phyloP scores from a whole-genome alignment of 2,329 filamentous ascomycete genomes.

The Exophiala calicioides region DNA sequence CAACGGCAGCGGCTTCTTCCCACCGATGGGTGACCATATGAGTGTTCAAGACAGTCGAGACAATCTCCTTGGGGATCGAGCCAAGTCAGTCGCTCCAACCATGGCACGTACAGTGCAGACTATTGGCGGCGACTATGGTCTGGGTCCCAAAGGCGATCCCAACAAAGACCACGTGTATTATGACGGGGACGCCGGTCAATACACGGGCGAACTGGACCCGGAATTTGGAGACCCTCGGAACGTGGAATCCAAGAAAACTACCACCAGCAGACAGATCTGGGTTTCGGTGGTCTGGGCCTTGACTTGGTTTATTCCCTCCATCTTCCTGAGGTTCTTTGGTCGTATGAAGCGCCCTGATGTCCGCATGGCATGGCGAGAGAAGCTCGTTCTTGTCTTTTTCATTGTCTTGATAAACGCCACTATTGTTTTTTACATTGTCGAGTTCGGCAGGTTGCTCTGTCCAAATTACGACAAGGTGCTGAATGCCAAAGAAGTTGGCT shows the following conservation, averaged over 20 bases:
- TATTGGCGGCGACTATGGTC: slow-evolving; percentile 77
- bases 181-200: slow-evolving; percentile 64
- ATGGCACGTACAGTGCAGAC: slow-evolving; percentile 60
- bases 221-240: slow-evolving; percentile 76
- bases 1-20: slow-evolving; percentile 65
- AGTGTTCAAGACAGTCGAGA: slow-evolving; percentile 65
- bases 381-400: slow-evolving; percentile 76
- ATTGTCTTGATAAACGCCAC: slow-evolving; percentile 79
- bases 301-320: slow-evolving; percentile 94
- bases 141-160: slow-evolving; percentile 82
- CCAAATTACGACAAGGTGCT: slow-evolving; percentile 91
- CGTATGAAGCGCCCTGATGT: slow-evolving; percentile 98
- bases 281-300: slow-evolving; percentile 78
- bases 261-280: slow-evolving; percentile 71
- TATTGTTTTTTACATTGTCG: slow-evolving; percentile 90
- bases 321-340: slow-evolving; percentile 74
- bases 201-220: slow-evolving; percentile 70
- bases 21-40: slow-evolving; percentile 60
- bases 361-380: slow-evolving; percentile 96
- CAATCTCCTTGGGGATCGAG: slow-evolving; percentile 64
- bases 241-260: slow-evolving; percentile 68
- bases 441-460: slow-evolving; percentile 80
- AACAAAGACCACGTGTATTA: slow-evolving; percentile 72
- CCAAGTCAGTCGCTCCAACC: slow-evolving; percentile 58
- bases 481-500: slow-evolving; percentile 67